phyloP scores from a whole-genome alignment of 2,329 filamentous ascomycete genomes.

The Ambrosiella cleistominuta region DNA sequence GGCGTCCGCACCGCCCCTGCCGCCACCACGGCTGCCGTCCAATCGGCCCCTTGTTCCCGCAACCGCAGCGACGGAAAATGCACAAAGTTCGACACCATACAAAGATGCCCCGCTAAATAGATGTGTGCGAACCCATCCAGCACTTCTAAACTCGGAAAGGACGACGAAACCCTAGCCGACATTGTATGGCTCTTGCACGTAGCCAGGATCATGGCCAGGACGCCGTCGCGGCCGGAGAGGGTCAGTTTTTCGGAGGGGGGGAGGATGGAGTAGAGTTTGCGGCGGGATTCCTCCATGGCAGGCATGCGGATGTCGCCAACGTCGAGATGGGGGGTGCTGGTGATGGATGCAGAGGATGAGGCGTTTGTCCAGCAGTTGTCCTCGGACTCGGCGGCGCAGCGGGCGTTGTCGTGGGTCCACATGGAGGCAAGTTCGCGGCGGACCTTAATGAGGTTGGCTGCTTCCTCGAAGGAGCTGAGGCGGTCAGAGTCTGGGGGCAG shows the following conservation, averaged over 20 bases:
- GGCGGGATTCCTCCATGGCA: slow-evolving; percentile 23
- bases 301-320: slow-evolving; percentile 13
- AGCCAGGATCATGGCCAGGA: slow-evolving; percentile 45
- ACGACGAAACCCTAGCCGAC: slow-evolving; percentile 35
- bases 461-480: slow-evolving; percentile 28
- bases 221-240: slow-evolving; percentile 36
- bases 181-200: slow-evolving; percentile 34
- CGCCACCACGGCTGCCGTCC: slow-evolving; percentile 41
- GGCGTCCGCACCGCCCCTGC: slow-evolving; percentile 43
- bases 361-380: slow-evolving; percentile 26
- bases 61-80: slow-evolving; percentile 43
- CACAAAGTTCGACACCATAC: slow-evolving; percentile 41
- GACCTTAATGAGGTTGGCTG: slow-evolving; percentile 12
- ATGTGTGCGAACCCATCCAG: slow-evolving; percentile 45
- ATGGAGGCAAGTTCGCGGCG: slow-evolving; percentile 8
- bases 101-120: slow-evolving; percentile 37
- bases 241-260: slow-evolving; percentile 25
- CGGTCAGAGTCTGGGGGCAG: not conserved
- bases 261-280: slow-evolving; percentile 24
- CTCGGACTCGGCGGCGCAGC: slow-evolving; percentile 19
- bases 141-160: slow-evolving; percentile 43
- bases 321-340: slow-evolving; percentile 22
- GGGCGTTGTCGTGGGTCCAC: slow-evolving; percentile 6
- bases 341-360: slow-evolving; percentile 16
- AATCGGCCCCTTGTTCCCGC: slow-evolving; percentile 37